Base-by-base conservation (phyloP, 1,139 yeast species). In the Yamadazyma buinensis region DNA sequence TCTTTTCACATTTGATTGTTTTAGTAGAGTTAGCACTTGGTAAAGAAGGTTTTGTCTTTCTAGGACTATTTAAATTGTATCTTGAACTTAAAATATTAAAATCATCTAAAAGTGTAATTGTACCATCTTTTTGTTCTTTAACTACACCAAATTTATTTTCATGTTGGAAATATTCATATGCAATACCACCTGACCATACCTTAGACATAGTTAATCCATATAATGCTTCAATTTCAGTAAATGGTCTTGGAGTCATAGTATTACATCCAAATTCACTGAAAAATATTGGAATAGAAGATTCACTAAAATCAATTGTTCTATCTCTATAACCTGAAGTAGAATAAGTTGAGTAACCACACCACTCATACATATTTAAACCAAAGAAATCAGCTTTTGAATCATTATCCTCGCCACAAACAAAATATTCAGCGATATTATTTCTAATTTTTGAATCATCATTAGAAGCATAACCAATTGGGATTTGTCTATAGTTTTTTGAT, bases 181-280 rank as follows among this genome's bases (percentile, higher is more conserved):
- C 66, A 26, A 65, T 54, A 2, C 70, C 72, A 1, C 72, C 72
- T 3, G 69, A 61, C 70, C 70, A 65, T 5, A 64, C 65, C 26
- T 55, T 52, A 4, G 59, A 38, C 72, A 65, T 65, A 4, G 56
- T 49, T 22, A 53, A 40, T 1, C 69, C 66, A 38, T 53, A 64
- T 13, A 65, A 40, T 4, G 65, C 64, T 36, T 63, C 70, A 12
- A 65, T 55, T 37, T 64, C 69, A 3, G 81, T 75, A 45, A 77
- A 77, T 1, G 82, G 82, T 34, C 84, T 59, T 18, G 81, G 81
- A 36, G 67, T 57, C 13, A 66, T 61, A 4, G 48, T 42, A 46
- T 77, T 77, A 51, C 84, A 78, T 6, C 84, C 84, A 58, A 70
- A 77, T 45, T 77, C 84, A 35, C 81, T 75, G 49, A 77, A 76